Base-by-base conservation (phyloP, 2,329 filamentous ascomycete genomes). In the Ceratocystiopsis minuta region DNA sequence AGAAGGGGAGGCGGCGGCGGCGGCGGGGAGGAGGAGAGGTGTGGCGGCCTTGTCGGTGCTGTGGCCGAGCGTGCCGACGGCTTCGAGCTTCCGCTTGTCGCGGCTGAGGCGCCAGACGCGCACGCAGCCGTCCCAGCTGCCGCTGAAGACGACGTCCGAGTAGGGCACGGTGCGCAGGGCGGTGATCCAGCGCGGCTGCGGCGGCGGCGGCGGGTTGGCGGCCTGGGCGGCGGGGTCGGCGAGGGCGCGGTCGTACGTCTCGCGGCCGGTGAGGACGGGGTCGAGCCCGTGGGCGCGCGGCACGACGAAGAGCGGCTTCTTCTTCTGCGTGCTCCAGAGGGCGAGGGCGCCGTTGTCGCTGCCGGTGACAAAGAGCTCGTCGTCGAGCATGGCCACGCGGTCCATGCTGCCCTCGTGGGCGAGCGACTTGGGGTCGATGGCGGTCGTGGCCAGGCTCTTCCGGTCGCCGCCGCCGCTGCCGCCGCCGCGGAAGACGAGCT, bases 111-210 rank as follows among this genome's bases (percentile, higher is more conserved):
- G 76, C 90, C 90, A 98, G 6, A 79, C 79, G 39, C 88, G 70
- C 44, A 98, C 69, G 58, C 74, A 77, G 3, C 90, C 90, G 55
- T 93, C 90, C 87, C 88, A 98, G 59, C 85, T 94, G 31, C 88
- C 90, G 49, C 78, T 92, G 40, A 98, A 66, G 43, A 98, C 75
- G 40, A 94, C 65, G 54, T 98, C 86, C 6, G 85, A 88, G 57
- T 87, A 95, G 0, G 90, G 88, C 39, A 98, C 70, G 1, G 84
- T 80, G 39, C 78, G 69, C 36, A 98, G 65, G 6, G 88, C 87
- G 1, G 90, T 98, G 57, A 98, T 90, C 70, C 82, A 92, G 55
- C 88, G 71, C 4, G 90, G 83, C 49, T 78, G 72, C 2, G 78
- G 73, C 17, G 70, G 62, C 36, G 79, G 66, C 38, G 80, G 64